These are phyloP conservation scores for Tulasnella sp. DNA, from an alignment of 768 basidiomycete species.

Conservation along the genomic window DNA sequence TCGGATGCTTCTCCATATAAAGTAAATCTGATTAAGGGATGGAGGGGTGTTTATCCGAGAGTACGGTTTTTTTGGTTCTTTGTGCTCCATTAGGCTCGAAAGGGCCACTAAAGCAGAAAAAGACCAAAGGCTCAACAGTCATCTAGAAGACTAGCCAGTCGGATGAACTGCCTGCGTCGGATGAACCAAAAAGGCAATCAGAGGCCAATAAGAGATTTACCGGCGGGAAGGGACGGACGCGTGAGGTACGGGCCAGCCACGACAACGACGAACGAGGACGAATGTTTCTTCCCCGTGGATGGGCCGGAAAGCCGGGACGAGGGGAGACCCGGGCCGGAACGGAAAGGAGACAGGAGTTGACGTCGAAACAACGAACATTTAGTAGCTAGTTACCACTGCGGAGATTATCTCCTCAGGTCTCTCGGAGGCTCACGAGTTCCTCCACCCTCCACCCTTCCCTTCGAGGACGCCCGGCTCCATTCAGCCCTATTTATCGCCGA, in stretches of 20 bases:
- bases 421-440: not conserved
- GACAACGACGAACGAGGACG: not conserved
- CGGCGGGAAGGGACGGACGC: not conserved
- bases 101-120: not conserved
- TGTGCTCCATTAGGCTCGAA: not conserved
- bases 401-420: constrained; percentile 1
- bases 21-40: not conserved
- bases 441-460: not conserved
- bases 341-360: not conserved
- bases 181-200: not conserved
- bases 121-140: not conserved
- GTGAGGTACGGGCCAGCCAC: not conserved
- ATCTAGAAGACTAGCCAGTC: not conserved
- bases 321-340: not conserved
- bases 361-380: not conserved
- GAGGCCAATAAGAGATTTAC: not conserved
- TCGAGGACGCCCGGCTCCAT: not conserved
- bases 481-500: not conserved
- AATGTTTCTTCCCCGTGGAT: too few species aligned
- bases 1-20: not conserved
- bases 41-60: not conserved
- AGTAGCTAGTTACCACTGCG: not conserved
- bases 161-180: not conserved
- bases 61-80: not conserved
- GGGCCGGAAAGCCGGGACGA: not conserved